phyloP scores from a whole-genome alignment of 129 eudicot species.

The Lactuca sativa region DNA sequence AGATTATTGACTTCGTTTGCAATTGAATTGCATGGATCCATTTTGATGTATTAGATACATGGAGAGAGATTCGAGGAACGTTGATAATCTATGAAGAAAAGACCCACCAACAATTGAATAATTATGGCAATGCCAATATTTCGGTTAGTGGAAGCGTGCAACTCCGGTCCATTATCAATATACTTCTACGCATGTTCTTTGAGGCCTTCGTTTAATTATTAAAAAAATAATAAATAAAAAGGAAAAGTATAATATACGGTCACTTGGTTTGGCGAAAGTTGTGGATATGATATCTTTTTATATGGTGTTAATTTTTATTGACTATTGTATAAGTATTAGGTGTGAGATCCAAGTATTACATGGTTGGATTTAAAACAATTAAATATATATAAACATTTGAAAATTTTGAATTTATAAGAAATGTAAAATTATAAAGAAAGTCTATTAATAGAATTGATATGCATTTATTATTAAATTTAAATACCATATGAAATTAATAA shows the following conservation, averaged over 20 bases:
- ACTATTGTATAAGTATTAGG: too few relatives aligned
- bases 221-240: too few relatives aligned
- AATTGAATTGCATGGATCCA: constrained; percentile 5
- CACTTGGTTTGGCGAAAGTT: neutral
- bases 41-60: constrained; percentile 6
- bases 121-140: neutral
- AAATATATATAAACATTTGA: too few relatives aligned
- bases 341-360: too few relatives aligned
- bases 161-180: neutral
- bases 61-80: constrained; percentile 3
- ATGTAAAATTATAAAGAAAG: too few relatives aligned
- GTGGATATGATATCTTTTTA: neutral
- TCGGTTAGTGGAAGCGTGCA: neutral
- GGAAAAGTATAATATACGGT: neutral
- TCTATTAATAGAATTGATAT: too few relatives aligned
- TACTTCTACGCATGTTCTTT: neutral
- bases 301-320: too few relatives aligned
- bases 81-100: neutral
- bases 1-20: neutral
- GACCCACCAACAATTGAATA: neutral
- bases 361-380: too few relatives aligned
- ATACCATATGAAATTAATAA: too few relatives aligned
- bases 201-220: neutral
- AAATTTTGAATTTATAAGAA: too few relatives aligned
- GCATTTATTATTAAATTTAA: too few relatives aligned